Evolutionary conservation across 768 basidiomycete genomes (phyloP).

Genomic region (Amanita brunnescens): DNA sequence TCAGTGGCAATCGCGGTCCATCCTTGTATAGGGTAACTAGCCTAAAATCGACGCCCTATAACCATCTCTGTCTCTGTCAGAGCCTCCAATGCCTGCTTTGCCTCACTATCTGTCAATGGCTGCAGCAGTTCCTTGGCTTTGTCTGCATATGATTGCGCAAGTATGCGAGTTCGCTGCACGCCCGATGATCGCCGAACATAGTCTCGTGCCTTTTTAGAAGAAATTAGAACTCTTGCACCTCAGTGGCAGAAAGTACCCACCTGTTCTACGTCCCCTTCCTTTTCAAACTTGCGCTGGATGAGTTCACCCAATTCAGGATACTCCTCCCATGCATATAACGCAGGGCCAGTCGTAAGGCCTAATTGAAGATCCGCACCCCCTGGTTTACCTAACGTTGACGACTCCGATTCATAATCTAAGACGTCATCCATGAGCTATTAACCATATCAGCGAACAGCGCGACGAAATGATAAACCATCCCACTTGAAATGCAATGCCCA

Average conservation of each 20-base stretch:
- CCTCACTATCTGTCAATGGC: slow-evolving; percentile 76
- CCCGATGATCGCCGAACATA: slow-evolving; percentile 74
- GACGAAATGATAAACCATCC: not conserved
- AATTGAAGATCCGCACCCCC: slow-evolving; percentile 77
- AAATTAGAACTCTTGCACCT: slow-evolving; percentile 3
- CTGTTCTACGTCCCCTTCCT: slow-evolving; percentile 78
- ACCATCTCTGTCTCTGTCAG: too few relatives aligned
- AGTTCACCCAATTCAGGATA: slow-evolving; percentile 82
- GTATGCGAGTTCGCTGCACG: slow-evolving; percentile 66
- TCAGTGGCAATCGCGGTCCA: too few relatives aligned
- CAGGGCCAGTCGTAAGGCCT: slow-evolving; percentile 88
- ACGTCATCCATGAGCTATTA: slow-evolving; percentile 89
- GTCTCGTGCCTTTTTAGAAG: slow-evolving; percentile 52
- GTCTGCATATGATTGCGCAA: slow-evolving; percentile 77
- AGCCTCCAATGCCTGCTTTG: slow-evolving; percentile 64
- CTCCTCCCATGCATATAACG: slow-evolving; percentile 92
- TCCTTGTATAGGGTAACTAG: too few relatives aligned
- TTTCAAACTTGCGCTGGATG: slow-evolving; percentile 75
- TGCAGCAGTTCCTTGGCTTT: slow-evolving; percentile 68
- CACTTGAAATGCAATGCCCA: slow-evolving; percentile 95
- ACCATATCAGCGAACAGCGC: not conserved
- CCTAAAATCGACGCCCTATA: too few relatives aligned
- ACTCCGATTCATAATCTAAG: slow-evolving; percentile 82
- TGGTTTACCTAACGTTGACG: slow-evolving; percentile 69
- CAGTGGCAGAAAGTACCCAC: slow-evolving; percentile 29